Evolutionary conservation across 306 rosid species (phyloP).

Genomic region (Trichosanthes cucumerina): DNA sequence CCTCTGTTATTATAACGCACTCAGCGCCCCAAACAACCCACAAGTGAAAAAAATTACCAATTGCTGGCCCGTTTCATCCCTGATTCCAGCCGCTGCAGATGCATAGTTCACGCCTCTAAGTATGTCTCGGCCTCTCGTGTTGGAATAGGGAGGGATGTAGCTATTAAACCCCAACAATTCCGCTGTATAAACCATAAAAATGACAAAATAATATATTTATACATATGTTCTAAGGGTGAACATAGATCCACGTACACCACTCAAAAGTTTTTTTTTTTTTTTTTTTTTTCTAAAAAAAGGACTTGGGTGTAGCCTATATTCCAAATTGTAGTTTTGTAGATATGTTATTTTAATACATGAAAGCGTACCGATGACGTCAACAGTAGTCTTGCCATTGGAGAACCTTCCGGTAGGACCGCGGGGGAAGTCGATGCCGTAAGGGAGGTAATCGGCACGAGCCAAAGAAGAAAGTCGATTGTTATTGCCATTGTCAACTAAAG

Average conservation of each 20-base stretch:
- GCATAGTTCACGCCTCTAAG: conserved; percentile 85
- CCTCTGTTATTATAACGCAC: too few species aligned
- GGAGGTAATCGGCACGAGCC: conserved; percentile 63
- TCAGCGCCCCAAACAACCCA: too few species aligned
- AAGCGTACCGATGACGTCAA: conserved; percentile 50
- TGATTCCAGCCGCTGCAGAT: conserved; percentile 95
- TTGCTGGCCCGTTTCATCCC: conserved; percentile 93
- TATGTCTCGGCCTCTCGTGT: conserved; percentile 52
- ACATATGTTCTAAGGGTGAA: too few species aligned
- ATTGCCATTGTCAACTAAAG: conserved; percentile 81
- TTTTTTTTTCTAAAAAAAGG: too few species aligned
- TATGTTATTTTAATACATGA: too few species aligned
- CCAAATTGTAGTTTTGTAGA: too few species aligned
- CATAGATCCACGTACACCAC: too few species aligned
- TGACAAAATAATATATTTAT: neutral
- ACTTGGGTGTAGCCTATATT: too few species aligned
- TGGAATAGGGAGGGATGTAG: conserved; percentile 53
- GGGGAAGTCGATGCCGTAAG: conserved; percentile 73
- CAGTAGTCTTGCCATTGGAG: conserved; percentile 70
- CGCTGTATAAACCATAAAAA: conserved; percentile 35
- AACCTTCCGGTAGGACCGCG: conserved; percentile 78
- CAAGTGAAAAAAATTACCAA: too few species aligned
- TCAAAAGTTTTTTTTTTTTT: too few species aligned
- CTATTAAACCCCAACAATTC: conserved; percentile 60
- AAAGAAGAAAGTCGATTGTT: conserved; percentile 60